Evolutionary conservation across 2,329 filamentous ascomycete genomes (phyloP).

Genomic region (Penicillium nordicum): DNA sequence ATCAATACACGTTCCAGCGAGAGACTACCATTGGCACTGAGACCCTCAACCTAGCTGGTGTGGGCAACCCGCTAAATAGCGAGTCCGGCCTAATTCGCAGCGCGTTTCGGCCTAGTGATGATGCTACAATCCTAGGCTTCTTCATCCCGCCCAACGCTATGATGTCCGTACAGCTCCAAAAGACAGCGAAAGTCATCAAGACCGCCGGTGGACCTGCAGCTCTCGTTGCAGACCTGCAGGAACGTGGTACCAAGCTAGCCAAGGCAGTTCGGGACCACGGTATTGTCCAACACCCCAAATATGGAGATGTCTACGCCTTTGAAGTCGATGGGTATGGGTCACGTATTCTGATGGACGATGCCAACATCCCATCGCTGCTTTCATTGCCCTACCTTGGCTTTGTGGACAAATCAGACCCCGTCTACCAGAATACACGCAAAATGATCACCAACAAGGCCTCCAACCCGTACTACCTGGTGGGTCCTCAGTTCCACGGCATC

Average conservation of each 20-base stretch:
- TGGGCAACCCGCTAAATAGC: conserved; percentile 85
- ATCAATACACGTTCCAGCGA: conserved; percentile 85
- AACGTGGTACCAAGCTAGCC: conserved; percentile 63
- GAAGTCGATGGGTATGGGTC: conserved; percentile 65
- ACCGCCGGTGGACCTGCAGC: conserved; percentile 53
- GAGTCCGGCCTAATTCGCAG: conserved; percentile 84
- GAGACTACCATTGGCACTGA: conserved; percentile 80
- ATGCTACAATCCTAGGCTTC: conserved; percentile 89
- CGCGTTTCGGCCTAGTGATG: conserved; percentile 91
- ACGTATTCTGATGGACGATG: conserved; percentile 62
- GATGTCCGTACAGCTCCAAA: conserved; percentile 84
- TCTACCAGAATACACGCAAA: conserved; percentile 84
- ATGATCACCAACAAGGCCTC: conserved; percentile 72
- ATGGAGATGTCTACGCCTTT: conserved; percentile 61
- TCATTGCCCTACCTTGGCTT: conserved; percentile 60
- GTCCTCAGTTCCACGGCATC: conserved; percentile 76
- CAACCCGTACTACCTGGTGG: conserved; percentile 86
- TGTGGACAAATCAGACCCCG: conserved; percentile 55
- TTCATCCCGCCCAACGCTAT: conserved; percentile 95
- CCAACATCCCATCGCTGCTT: conserved; percentile 62
- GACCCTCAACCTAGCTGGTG: conserved; percentile 74
- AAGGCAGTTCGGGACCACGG: conserved; percentile 82
- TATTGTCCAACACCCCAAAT: conserved; percentile 53
- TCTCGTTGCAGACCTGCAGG: conserved; percentile 49
- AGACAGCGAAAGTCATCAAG: conserved; percentile 67